A percentile compares a stretch with the other conserved stretches of the same genome.
Conservation (phyloP, 345 rosid species). For the Eucalyptus guilfoylei region DNA sequence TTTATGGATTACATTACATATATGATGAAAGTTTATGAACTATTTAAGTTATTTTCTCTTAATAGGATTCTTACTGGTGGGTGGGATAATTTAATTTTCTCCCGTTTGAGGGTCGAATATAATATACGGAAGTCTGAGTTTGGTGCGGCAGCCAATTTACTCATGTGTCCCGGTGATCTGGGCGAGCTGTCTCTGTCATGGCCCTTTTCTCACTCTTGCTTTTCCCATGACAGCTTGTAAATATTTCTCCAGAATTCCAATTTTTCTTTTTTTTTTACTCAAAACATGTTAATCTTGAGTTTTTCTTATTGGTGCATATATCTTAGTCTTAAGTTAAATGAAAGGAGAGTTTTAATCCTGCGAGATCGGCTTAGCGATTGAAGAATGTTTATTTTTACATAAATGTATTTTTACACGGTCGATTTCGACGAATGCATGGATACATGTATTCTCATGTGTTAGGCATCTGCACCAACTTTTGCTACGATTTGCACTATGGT, state of each 20-base stretch:
- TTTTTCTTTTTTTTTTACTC: background rate
- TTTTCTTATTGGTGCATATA: background rate
- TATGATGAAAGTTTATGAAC: accelerated
- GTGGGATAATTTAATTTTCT: background rate
- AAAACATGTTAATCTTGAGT: background rate
- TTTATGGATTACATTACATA: accelerated
- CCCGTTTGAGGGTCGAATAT: background rate
- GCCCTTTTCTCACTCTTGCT: background rate
- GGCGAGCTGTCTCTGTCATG: background rate
- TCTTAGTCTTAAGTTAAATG: background rate
- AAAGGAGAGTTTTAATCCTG: background rate
- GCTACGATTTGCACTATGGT: background rate
- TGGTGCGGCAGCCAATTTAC: background rate
- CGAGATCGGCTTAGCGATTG: background rate
- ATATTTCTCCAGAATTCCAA: background rate
- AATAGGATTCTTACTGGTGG: background rate
- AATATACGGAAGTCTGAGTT: background rate
- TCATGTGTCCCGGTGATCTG: background rate
- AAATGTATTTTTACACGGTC: background rate
- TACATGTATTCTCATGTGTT: background rate
- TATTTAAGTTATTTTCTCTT: background rate
- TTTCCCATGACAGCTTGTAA: background rate
- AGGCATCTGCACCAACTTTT: background rate
- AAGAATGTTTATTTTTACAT: background rate
- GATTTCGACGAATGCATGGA: background rate